These are phyloP conservation scores for Tolypocladium pustulatum DNA, from an alignment of 2,329 filamentous ascomycete genomes.

Conservation along the genomic window DNA sequence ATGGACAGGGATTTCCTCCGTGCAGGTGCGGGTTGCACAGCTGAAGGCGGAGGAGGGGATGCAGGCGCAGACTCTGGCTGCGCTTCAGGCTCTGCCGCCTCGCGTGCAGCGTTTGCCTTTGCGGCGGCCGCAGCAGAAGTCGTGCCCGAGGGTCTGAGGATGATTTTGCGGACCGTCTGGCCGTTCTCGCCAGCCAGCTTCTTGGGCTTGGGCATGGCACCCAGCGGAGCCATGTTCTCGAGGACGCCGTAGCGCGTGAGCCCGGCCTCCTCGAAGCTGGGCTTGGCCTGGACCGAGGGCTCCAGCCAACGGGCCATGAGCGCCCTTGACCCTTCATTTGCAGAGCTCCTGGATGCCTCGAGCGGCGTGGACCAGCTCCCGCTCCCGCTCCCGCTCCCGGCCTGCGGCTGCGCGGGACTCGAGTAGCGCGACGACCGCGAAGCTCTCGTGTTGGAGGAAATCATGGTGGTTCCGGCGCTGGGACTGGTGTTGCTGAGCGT, in stretches of 20 bases:
- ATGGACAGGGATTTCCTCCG: conserved; percentile 10
- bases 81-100: conserved; percentile 10
- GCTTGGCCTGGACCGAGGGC: conserved; percentile 44
- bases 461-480: conserved; percentile 13
- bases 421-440: conserved; percentile 44
- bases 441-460: conserved; percentile 35
- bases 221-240: conserved; percentile 75
- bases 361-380: too few relatives aligned
- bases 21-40: conserved; percentile 10
- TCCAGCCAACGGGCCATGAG: conserved; percentile 51
- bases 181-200: conserved; percentile 19
- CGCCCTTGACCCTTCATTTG: conserved; percentile 28
- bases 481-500: neutral
- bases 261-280: conserved; percentile 72
- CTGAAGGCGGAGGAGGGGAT: conserved; percentile 7
- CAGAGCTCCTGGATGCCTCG: conserved; percentile 25
- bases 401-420: conserved; percentile 33
- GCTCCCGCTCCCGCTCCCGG: conserved; percentile 11
- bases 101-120: conserved; percentile 8
- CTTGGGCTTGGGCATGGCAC: conserved; percentile 55
- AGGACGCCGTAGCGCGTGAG: conserved; percentile 66
- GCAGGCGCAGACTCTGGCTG: conserved; percentile 4
- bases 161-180: conserved; percentile 27
- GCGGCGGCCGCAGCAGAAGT: conserved; percentile 1
- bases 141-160: conserved; percentile 29